Evolutionary conservation across 208 protist species (phyloP).

Genomic region (Trypanosoma platydactyli): DNA sequence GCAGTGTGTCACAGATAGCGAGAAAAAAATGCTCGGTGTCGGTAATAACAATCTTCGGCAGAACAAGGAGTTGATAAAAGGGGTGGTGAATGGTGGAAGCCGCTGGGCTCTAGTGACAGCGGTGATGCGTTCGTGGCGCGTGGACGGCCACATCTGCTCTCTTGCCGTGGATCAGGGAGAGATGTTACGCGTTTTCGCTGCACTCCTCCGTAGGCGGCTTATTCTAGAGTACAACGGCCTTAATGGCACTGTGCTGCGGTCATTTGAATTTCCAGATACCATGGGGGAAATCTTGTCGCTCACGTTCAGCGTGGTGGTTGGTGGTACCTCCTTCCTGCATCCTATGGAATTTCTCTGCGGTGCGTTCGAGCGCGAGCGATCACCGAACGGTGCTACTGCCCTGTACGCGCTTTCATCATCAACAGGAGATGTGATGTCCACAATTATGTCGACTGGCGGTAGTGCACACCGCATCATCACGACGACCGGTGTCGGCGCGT

Average conservation of each 20-base stretch:
- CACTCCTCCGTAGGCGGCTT: slow-evolving; percentile 39
- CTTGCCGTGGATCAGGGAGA: slow-evolving; percentile 46
- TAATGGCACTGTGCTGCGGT: slow-evolving; percentile 41
- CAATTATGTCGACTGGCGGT: neutral
- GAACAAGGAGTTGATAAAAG: neutral
- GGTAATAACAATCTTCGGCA: neutral
- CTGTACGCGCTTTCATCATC: slow-evolving; percentile 18
- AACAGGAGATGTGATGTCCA: neutral
- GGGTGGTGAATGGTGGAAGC: neutral
- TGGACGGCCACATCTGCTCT: slow-evolving; percentile 55
- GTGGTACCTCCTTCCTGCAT: neutral
- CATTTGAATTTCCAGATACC: slow-evolving; percentile 41
- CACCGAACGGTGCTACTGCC: slow-evolving; percentile 22
- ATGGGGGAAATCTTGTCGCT: slow-evolving; percentile 42
- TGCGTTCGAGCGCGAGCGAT: slow-evolving; percentile 29
- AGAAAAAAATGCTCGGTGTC: neutral
- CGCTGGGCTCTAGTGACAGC: slow-evolving; percentile 7
- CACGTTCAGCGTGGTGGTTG: slow-evolving; percentile 1
- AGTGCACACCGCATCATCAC: slow-evolving; percentile 21
- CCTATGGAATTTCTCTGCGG: slow-evolving; percentile 22
- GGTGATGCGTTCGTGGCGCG: slow-evolving; percentile 41
- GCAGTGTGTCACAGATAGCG: neutral
- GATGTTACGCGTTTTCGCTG: slow-evolving; percentile 50
- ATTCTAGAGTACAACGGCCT: slow-evolving; percentile 81
- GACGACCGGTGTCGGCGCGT: slow-evolving; percentile 26